Percentiles rank a stretch among this genome's conserved stretches.
These are phyloP conservation scores for Stramenopiles sp. DNA, from an alignment of 352 stramenopile species.

Conservation along the genomic window DNA sequence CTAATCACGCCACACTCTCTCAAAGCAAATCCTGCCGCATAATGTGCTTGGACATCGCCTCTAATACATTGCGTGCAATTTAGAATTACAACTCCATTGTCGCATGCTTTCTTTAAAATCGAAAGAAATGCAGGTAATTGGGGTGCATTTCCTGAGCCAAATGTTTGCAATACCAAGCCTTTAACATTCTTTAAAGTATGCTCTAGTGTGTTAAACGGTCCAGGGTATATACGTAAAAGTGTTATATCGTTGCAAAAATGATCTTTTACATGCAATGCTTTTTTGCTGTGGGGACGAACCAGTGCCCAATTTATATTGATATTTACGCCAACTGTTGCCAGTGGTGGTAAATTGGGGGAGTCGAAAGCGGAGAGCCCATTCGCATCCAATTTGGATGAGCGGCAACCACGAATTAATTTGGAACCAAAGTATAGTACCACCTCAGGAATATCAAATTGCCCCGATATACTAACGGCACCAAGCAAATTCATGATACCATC, in stretches of 20 bases:
- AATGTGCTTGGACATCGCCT: conserved; percentile 70
- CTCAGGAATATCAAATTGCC: conserved; percentile 29
- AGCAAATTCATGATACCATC: conserved; percentile 44
- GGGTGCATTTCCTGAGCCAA: conserved; percentile 82
- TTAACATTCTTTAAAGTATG: conserved; percentile 30
- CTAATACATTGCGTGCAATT: conserved; percentile 80
- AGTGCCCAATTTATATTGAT: conserved; percentile 69
- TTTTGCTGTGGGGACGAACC: conserved; percentile 58
- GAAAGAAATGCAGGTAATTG: too few species aligned
- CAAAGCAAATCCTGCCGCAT: conserved; percentile 68
- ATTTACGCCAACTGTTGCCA: conserved; percentile 74
- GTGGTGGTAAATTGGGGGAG: conserved; percentile 75
- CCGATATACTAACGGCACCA: conserved; percentile 31
- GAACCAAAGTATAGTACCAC: conserved; percentile 87
- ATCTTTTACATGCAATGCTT: conserved; percentile 58
- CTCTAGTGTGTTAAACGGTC: conserved; percentile 28
- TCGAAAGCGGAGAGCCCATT: conserved; percentile 82
- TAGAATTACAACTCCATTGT: conserved; percentile 61
- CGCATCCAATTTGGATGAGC: conserved; percentile 84
- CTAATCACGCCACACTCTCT: conserved; percentile 74
- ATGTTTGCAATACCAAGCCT: conserved; percentile 71
- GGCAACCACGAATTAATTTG: conserved; percentile 76
- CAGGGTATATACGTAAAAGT: conserved; percentile 65
- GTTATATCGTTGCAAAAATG: conserved; percentile 71
- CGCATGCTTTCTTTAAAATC: conserved; percentile 48